Base-by-base conservation (phyloP, 345 rosid species). In the Moricandia arvensis region DNA sequence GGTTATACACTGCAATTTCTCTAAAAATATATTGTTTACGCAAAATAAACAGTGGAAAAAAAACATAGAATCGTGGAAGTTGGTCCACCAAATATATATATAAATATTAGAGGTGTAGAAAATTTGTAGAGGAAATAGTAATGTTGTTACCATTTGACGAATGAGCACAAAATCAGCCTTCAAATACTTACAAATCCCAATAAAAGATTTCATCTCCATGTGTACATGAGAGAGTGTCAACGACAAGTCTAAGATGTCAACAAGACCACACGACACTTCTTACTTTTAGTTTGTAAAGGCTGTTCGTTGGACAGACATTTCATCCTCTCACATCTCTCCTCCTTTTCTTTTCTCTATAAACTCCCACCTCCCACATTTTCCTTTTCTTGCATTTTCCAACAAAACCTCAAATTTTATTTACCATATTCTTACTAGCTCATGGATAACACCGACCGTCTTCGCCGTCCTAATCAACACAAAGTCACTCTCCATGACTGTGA, bases 201-300 rank as follows among this genome's bases (percentile, higher is more conserved):
- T 66, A 66, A 71, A 71, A 35, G 57, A 59, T 17, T 34, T 70
- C 17, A 57, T 70, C 17, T 64, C 76, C 60, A 58, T 71, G 68
- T 59, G 66, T 54, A 47, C 45, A 26, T 16, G 72, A 49, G 31
- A 29, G 55, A 34, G 77, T 78, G 77, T 78, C 81, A 78, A 78
- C 81, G 31, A 78, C 81, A 72, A 78, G 77, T 78, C 81, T 66
- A 51, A 60, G 63, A 72, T 68, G 81, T 72, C 81, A 78, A 78
- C 77, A 67, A 72, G 59, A 78, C 81, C 77, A 60, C 73, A 60
- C 72, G 57, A 59, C 67, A 37, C 57, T 72, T 66, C 72, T 65
- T 71, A 72, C 77, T 17, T 47, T 72, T 78, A 78, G 73, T 51
- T 49, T 69, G 66, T 35, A 17, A 82, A 80, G 68, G 78, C 68